Percentiles rank a stretch among this genome's conserved stretches.
phyloP scores from a whole-genome alignment of 2,329 filamentous ascomycete species.

The Xylaria multiplex region DNA sequence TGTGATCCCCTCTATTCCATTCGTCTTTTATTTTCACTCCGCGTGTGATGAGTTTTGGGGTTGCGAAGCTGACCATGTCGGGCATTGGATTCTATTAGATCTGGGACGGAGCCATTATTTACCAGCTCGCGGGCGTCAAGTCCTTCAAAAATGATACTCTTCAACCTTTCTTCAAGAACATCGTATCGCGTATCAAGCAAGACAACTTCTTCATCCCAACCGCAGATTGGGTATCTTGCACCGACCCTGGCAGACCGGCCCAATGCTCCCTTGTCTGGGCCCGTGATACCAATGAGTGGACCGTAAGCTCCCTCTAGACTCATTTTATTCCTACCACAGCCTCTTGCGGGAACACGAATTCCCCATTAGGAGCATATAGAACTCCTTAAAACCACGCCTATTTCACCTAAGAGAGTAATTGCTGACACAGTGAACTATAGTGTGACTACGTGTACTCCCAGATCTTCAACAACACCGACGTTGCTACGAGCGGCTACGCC shows the following conservation, averaged over 20 bases:
- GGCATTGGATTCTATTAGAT: conserved; percentile 22
- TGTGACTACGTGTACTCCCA: conserved; percentile 42
- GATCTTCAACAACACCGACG: conserved; percentile 39
- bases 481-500: conserved; percentile 39
- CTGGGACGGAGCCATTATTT: conserved; percentile 62
- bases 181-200: conserved; percentile 32
- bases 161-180: conserved; percentile 38
- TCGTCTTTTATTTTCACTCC: neutral
- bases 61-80: conserved; percentile 12
- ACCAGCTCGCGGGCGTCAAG: conserved; percentile 41
- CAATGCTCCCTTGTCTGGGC: conserved; percentile 37
- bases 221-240: conserved; percentile 37
- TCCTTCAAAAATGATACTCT: conserved; percentile 38
- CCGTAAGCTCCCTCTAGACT: neutral
- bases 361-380: no score
- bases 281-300: conserved; percentile 41
- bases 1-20: conserved; percentile 5
- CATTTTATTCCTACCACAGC: no score
- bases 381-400: no score
- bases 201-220: conserved; percentile 37
- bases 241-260: conserved; percentile 32
- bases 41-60: neutral
- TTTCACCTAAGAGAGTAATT: no score
- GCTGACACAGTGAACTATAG: no score
- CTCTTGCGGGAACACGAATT: no score